Evolutionary conservation across 1,139 yeast species (phyloP).

Genomic region (Diutina siamensis): DNA sequence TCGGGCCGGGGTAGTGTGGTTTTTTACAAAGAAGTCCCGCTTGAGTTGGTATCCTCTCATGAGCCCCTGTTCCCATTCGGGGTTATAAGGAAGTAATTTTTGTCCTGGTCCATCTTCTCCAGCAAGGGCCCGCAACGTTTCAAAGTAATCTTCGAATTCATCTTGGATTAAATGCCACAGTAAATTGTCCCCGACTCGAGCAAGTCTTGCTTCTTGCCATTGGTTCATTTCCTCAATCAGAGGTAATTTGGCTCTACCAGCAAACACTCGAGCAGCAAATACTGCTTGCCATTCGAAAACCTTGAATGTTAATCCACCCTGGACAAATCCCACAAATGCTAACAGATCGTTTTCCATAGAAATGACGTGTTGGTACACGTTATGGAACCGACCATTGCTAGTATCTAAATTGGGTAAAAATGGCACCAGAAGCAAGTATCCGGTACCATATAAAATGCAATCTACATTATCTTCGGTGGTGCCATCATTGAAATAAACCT

Average conservation of each 20-base stretch:
- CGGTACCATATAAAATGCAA: conserved; percentile 3
- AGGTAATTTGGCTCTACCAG: background rate
- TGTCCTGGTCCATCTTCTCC: background rate
- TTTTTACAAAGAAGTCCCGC: background rate
- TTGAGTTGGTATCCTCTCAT: background rate
- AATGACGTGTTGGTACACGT: conserved; percentile 3
- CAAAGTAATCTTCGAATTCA: background rate
- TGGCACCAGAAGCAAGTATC: background rate
- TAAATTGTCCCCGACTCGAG: background rate
- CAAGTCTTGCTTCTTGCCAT: background rate
- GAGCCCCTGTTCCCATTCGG: background rate
- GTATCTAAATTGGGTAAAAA: background rate
- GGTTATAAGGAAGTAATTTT: background rate
- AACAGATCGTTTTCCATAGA: background rate
- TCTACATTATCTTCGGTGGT: background rate
- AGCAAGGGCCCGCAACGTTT: background rate
- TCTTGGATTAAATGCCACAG: background rate
- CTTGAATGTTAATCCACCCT: conserved; percentile 3
- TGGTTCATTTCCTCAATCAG: background rate
- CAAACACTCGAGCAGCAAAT: background rate
- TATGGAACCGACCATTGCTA: background rate
- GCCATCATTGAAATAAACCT: conserved; percentile 4
- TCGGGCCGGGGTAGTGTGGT: background rate
- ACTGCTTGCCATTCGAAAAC: conserved; percentile 5
- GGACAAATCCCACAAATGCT: conserved; percentile 4